Percentiles rank a stretch among this genome's conserved stretches.
Conservation (phyloP, 495 filamentous ascomycete genomes). For the Aspergillus incahuasiensis region DNA sequence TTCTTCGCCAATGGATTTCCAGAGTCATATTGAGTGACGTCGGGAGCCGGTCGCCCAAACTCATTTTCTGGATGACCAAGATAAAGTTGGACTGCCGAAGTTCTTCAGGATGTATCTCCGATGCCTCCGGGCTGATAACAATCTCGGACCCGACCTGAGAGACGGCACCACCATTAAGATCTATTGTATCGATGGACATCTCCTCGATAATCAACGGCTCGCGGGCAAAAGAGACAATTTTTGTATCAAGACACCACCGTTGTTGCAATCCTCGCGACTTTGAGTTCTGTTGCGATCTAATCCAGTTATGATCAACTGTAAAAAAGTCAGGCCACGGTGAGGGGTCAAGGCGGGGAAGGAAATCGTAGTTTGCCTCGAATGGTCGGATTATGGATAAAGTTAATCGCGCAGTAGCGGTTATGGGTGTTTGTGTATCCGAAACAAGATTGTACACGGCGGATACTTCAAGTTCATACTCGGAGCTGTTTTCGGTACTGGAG, state of each 20-base stretch:
- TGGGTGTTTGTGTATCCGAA: constrained; percentile 77
- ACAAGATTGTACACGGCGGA: constrained; percentile 70
- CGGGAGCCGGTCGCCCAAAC: constrained; percentile 73
- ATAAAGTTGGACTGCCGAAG: constrained; percentile 66
- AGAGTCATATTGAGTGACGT: constrained; percentile 70
- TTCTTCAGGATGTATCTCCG: constrained; percentile 54
- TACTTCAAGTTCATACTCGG: constrained; percentile 65
- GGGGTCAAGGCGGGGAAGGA: constrained; percentile 69
- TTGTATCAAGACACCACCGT: constrained; percentile 70
- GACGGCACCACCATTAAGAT: constrained; percentile 49
- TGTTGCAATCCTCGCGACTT: constrained; percentile 65
- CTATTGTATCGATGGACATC: constrained; percentile 52
- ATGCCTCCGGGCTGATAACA: constrained; percentile 27
- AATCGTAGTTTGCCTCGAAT: constrained; percentile 85
- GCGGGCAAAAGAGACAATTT: constrained; percentile 68
- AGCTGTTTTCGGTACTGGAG: constrained; percentile 42
- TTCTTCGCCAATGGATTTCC: constrained; percentile 69
- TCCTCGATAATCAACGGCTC: constrained; percentile 65
- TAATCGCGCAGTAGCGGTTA: constrained; percentile 63
- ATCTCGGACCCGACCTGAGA: constrained; percentile 42
- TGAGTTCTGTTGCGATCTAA: constrained; percentile 21
- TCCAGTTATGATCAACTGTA: constrained; percentile 40
- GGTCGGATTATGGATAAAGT: constrained; percentile 70
- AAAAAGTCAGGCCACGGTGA: constrained; percentile 87
- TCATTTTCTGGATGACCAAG: constrained; percentile 64